phyloP scores from a whole-genome alignment of 1,284 basidiomycete species.

The Moesziomyces sp. region DNA sequence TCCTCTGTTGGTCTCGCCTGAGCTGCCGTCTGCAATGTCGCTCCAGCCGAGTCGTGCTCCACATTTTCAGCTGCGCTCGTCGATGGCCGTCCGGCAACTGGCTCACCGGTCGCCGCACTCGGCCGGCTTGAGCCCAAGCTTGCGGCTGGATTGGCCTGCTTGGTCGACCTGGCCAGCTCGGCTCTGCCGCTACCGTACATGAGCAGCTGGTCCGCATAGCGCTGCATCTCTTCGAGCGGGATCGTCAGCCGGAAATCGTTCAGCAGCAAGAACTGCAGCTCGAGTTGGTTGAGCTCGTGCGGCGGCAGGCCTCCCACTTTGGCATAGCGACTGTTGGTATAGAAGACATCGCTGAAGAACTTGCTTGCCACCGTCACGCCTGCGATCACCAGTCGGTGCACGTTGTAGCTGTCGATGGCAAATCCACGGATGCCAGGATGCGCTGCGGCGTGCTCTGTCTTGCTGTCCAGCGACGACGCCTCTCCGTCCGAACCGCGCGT shows the following conservation, averaged over 20 bases:
- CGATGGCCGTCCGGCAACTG: too few relatives aligned
- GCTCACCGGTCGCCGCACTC: too few relatives aligned
- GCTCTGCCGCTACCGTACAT: constrained; percentile 68
- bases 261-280: constrained; percentile 93
- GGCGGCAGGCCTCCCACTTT: constrained; percentile 97
- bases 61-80: too few relatives aligned
- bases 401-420: constrained; percentile 96
- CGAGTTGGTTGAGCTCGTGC: constrained; percentile 92
- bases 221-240: constrained; percentile 89
- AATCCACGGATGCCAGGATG: constrained; percentile 74
- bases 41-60: too few relatives aligned
- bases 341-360: constrained; percentile 98
- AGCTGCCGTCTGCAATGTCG: too few relatives aligned
- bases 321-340: constrained; percentile 98
- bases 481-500: constrained; percentile 12
- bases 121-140: not conserved
- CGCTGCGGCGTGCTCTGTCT: constrained; percentile 16
- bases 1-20: too few relatives aligned
- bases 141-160: constrained; percentile 3
- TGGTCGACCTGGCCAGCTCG: constrained; percentile 34
- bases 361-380: constrained; percentile 98
- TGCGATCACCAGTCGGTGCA: constrained; percentile 94
- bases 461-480: not conserved
- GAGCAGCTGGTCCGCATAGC: constrained; percentile 87
- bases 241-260: constrained; percentile 95